Evolutionary conservation across 2,329 filamentous ascomycete species (phyloP).

Genomic region (Spiromastix sp.): DNA sequence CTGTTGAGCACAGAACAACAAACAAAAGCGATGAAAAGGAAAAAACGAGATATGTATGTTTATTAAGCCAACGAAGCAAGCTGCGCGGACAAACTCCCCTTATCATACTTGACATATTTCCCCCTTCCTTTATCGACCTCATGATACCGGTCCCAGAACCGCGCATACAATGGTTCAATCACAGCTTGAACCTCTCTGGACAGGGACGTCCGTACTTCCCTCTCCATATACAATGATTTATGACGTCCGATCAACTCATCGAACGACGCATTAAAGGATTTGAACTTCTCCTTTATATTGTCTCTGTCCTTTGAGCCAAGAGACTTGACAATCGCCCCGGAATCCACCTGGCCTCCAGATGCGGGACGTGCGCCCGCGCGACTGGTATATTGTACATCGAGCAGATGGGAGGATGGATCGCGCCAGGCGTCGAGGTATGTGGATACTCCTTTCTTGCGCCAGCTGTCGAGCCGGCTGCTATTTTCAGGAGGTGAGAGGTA

Average conservation of each 20-base stretch:
- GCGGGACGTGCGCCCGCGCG: conserved; percentile 56
- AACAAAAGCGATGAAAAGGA: background rate
- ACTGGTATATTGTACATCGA: conserved; percentile 88
- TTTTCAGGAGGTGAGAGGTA: conserved; percentile 55
- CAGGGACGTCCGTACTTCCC: conserved; percentile 71
- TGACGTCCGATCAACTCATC: conserved; percentile 80
- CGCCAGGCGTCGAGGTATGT: conserved; percentile 82
- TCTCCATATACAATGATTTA: conserved; percentile 79
- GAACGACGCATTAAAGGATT: conserved; percentile 79
- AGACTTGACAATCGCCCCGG: conserved; percentile 70
- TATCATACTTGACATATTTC: conserved; percentile 98
- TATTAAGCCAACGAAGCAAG: conserved; percentile 27
- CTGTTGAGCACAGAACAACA: too few relatives aligned
- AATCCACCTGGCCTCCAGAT: conserved; percentile 59
- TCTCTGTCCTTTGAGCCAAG: conserved; percentile 88
- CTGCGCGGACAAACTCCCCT: conserved; percentile 60
- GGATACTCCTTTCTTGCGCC: conserved; percentile 75
- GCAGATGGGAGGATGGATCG: conserved; percentile 71
- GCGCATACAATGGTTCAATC: conserved; percentile 85
- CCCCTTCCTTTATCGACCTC: conserved; percentile 96
- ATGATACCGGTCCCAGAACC: conserved; percentile 96
- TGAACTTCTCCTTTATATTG: conserved; percentile 91
- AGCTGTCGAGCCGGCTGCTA: conserved; percentile 61
- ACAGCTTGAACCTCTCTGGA: conserved; percentile 79
- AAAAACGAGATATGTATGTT: background rate